Conservation (phyloP, 306 rosid species). For the Gleditsia sinensis region DNA sequence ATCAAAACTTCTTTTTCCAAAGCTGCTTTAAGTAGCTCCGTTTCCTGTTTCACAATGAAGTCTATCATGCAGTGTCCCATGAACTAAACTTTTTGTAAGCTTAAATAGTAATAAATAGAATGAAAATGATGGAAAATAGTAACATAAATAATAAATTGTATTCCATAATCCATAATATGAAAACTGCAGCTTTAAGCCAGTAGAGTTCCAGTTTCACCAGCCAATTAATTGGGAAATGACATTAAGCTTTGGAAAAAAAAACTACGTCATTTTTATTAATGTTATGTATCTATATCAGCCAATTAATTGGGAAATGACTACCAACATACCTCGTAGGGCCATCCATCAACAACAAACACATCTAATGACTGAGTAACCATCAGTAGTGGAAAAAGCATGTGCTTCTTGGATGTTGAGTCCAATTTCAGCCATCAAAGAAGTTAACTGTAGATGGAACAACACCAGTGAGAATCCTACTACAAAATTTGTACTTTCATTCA, state of each 20-base stretch:
- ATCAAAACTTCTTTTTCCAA: slow-evolving; percentile 67
- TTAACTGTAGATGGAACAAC: slow-evolving; percentile 64
- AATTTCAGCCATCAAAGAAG: slow-evolving; percentile 94
- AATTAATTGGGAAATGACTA: slow-evolving; percentile 19
- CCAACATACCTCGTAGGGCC: slow-evolving; percentile 86
- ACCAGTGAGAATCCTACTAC: slow-evolving; percentile 22
- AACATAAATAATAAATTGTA: background rate
- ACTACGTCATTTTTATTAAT: background rate
- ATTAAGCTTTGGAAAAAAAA: slow-evolving; percentile 4
- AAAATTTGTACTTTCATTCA: slow-evolving; percentile 4
- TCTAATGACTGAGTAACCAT: slow-evolving; percentile 96
- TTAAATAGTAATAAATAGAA: background rate
- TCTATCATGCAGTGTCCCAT: slow-evolving; percentile 25
- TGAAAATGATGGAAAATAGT: slow-evolving; percentile 23
- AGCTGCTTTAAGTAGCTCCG: slow-evolving; percentile 68
- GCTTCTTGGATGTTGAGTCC: slow-evolving; percentile 99
- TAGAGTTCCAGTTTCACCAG: background rate
- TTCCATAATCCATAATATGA: slow-evolving; percentile 17
- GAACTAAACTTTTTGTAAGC: background rate
- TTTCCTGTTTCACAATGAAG: slow-evolving; percentile 71
- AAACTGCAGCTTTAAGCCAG: slow-evolving; percentile 17
- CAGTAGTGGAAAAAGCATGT: slow-evolving; percentile 92
- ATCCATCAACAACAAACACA: slow-evolving; percentile 98
- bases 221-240: too few species aligned
- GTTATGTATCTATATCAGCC: slow-evolving; percentile 1